phyloP scores from a whole-genome alignment of 2,329 filamentous ascomycete genomes.

The Paramyrothecium sp. region DNA sequence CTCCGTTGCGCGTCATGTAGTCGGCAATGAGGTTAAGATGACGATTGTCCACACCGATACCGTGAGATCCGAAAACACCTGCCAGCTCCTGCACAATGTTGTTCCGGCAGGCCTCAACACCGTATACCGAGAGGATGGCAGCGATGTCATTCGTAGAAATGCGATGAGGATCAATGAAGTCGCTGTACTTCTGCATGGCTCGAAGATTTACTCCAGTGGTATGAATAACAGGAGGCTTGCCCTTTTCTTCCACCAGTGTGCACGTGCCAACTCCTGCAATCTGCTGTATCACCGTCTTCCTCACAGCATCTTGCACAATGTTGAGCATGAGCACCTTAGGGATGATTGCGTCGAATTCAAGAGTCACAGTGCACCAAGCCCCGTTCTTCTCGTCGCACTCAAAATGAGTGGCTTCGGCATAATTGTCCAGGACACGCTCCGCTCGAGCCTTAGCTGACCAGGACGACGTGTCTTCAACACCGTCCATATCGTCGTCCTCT shows the following conservation, averaged over 20 bases:
- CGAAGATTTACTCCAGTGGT: conserved; percentile 84
- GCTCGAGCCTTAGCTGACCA: conserved; percentile 51
- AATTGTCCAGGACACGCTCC: conserved; percentile 61
- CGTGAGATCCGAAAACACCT: conserved; percentile 84
- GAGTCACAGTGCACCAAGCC: conserved; percentile 74
- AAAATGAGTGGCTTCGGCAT: conserved; percentile 71
- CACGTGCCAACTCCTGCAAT: conserved; percentile 76
- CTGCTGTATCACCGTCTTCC: conserved; percentile 80
- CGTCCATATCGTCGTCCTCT: conserved; percentile 32
- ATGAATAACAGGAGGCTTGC: conserved; percentile 58
- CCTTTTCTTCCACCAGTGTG: conserved; percentile 61
- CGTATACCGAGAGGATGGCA: conserved; percentile 80
- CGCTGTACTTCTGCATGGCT: conserved; percentile 85
- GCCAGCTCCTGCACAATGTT: conserved; percentile 86
- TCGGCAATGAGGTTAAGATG: conserved; percentile 96
- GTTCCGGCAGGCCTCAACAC: conserved; percentile 86
- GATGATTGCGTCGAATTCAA: conserved; percentile 76
- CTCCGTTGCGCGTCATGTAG: conserved; percentile 93
- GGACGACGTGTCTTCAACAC: conserved; percentile 33
- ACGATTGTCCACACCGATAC: conserved; percentile 86
- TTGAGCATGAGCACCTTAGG: conserved; percentile 93
- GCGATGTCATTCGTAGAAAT: conserved; percentile 93
- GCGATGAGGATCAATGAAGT: conserved; percentile 81
- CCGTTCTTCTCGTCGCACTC: conserved; percentile 74
- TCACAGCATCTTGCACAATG: conserved; percentile 78